phyloP scores from a whole-genome alignment of 495 filamentous ascomycete genomes.

The Hyaloscypha hepaticicola region DNA sequence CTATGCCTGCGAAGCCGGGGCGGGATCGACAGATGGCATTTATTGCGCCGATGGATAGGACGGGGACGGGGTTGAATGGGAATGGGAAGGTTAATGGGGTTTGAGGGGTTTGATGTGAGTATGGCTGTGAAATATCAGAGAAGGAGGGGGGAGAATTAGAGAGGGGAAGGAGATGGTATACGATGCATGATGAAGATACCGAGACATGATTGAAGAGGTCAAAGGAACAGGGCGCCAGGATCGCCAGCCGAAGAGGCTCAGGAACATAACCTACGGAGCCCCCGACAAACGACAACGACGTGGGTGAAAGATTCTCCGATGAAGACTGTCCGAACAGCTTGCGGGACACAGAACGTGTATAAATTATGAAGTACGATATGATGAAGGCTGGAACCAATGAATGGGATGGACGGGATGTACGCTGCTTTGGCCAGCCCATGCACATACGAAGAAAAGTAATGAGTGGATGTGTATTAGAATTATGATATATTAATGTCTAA shows the following conservation, averaged over 20 bases:
- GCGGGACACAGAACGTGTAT: neutral
- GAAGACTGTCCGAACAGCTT: too few species aligned
- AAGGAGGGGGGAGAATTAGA: neutral
- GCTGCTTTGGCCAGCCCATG: neutral
- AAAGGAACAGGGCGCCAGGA: neutral
- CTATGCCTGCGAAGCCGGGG: constrained; percentile 30
- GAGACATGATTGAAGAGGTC: neutral
- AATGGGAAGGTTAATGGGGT: constrained; percentile 4
- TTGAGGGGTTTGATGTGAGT: too few species aligned
- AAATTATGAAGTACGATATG: neutral
- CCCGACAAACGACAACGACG: neutral
- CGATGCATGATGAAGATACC: neutral
- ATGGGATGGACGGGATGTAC: neutral
- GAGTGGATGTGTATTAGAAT: neutral
- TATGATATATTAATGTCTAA: neutral
- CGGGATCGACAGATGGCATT: constrained; percentile 24
- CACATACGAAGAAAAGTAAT: neutral
- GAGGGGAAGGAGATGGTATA: too few species aligned
- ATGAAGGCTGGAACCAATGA: neutral
- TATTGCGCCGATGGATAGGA: constrained; percentile 2
- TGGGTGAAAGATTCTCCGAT: too few species aligned
- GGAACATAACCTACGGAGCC: too few species aligned
- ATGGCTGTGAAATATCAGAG: too few species aligned
- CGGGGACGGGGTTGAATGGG: neutral
- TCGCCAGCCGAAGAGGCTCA: too few species aligned